These are phyloP conservation scores for Celoporthe dispersa DNA, from an alignment of 2,329 filamentous ascomycete species.

Conservation along the genomic window DNA sequence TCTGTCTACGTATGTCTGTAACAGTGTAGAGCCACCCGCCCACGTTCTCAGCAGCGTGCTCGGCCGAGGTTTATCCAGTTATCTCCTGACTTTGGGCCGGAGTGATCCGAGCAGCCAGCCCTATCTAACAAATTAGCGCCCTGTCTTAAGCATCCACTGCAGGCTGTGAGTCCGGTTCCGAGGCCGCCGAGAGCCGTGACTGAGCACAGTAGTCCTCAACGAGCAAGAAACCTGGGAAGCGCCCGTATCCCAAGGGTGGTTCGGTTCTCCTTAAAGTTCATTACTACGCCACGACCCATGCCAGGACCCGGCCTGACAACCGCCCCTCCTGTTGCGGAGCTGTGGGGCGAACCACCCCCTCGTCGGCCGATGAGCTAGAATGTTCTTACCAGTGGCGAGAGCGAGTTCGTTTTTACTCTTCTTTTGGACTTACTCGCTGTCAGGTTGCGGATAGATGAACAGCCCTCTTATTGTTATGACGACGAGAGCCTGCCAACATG, in stretches of 20 bases:
- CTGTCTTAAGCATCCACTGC: neutral
- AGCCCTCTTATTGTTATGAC: neutral
- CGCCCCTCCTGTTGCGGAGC: neutral
- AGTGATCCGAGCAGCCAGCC: neutral
- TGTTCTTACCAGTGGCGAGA: neutral
- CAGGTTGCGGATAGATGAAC: neutral
- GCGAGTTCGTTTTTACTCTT: neutral
- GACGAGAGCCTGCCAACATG: neutral
- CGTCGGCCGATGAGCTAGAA: neutral
- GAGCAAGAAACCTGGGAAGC: neutral
- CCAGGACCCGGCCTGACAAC: neutral
- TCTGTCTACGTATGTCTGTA: neutral
- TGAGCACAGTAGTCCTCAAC: neutral
- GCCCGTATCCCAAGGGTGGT: neutral
- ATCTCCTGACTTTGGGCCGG: neutral
- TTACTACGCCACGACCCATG: neutral
- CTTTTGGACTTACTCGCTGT: neutral
- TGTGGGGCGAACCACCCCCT: neutral
- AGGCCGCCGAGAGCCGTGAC: neutral
- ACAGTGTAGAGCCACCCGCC: neutral
- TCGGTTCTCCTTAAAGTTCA: neutral
- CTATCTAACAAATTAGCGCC: neutral
- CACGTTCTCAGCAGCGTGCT: neutral
- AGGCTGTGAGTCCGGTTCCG: neutral
- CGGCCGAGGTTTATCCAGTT: neutral